These are phyloP conservation scores for Sclerotinia sclerotiorum DNA, from an alignment of 2,329 filamentous ascomycete species.

Conservation along the genomic window DNA sequence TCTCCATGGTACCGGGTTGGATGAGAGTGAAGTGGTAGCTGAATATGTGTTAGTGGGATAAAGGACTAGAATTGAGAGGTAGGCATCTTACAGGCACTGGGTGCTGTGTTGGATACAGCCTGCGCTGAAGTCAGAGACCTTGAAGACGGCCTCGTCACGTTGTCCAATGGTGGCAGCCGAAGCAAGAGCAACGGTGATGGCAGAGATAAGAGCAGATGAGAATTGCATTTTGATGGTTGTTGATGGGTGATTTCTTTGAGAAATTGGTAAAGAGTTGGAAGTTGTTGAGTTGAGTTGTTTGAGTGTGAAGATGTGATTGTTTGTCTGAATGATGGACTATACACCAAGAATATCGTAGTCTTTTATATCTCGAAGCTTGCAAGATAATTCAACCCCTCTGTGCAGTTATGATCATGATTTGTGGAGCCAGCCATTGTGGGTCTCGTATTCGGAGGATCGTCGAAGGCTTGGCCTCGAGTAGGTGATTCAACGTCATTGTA, in stretches of 20 bases:
- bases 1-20: neutral
- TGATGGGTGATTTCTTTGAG: neutral
- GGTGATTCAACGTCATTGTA: neutral
- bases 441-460: constrained; percentile 43
- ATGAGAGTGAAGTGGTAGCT: constrained; percentile 2
- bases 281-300: constrained; percentile 7
- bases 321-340: neutral
- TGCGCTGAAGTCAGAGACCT: neutral
- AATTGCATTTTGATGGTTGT: constrained; percentile 12
- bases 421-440: constrained; percentile 39
- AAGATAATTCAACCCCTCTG: neutral
- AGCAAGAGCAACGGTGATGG: constrained; percentile 9
- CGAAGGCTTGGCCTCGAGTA: neutral
- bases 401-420: neutral
- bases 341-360: neutral
- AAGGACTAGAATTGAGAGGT: too few species aligned
- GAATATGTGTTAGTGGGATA: neutral
- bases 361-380: neutral
- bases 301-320: constrained; percentile 3
- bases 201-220: neutral
- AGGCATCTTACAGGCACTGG: constrained; percentile 3
- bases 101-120: neutral
- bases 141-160: neutral
- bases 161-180: neutral
- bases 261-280: neutral